Percentiles rank a stretch among this genome's conserved stretches.
Evolutionary conservation across 177 flowering plant species (phyloP).

Genomic region (Vitis hybrid): DNA sequence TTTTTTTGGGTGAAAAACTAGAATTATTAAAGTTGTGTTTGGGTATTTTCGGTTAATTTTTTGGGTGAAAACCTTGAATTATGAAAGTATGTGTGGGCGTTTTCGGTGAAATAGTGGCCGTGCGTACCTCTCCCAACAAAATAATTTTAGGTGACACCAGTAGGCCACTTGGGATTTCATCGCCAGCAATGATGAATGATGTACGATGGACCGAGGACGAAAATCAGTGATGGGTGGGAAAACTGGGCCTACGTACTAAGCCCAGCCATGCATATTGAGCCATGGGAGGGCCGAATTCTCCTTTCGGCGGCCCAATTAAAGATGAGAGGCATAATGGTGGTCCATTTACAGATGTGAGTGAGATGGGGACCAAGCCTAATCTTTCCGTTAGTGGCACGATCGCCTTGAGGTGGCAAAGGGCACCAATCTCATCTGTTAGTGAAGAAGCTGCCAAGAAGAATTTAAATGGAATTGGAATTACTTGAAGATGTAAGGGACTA

Average conservation of each 20-base stretch:
- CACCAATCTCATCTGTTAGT: background rate
- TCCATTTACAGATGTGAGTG: background rate
- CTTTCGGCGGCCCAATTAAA: background rate
- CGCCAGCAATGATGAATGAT: too few relatives aligned
- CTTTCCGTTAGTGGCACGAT: too few relatives aligned
- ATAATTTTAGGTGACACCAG: too few relatives aligned
- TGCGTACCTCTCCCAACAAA: too few relatives aligned
- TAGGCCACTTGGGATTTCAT: too few relatives aligned
- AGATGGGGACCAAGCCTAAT: too few relatives aligned
- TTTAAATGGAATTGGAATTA: background rate
- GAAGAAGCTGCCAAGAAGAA: background rate
- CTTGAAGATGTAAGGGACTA: background rate
- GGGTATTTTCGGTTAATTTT: background rate
- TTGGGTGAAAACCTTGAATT: background rate
- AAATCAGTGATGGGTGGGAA: too few relatives aligned
- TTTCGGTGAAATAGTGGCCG: too few relatives aligned
- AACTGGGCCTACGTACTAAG: too few relatives aligned
- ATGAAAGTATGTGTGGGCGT: background rate
- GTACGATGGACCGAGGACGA: too few relatives aligned
- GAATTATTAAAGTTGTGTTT: background rate
- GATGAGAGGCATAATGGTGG: background rate
- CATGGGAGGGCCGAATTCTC: background rate
- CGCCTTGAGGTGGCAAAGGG: too few relatives aligned
- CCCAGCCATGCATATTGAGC: background rate
- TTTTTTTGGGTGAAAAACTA: background rate